These are phyloP conservation scores for Groenewaldozyma salmanticensis DNA, from an alignment of 805 yeast species.

Conservation along the genomic window DNA sequence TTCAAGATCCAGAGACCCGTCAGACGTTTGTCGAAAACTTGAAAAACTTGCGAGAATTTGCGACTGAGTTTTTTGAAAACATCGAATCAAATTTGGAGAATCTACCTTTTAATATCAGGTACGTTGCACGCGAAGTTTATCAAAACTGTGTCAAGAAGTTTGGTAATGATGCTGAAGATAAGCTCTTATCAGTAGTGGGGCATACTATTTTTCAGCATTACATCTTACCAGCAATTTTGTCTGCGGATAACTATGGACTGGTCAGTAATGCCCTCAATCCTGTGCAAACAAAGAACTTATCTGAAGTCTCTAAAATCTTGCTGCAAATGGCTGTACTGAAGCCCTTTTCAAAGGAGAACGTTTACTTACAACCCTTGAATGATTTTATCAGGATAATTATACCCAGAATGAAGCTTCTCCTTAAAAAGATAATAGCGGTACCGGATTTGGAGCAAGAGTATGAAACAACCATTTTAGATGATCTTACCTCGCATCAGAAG, in stretches of 20 bases:
- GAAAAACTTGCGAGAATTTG: conserved; percentile 60
- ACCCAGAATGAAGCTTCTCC: conserved; percentile 36
- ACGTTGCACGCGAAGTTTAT: conserved; percentile 39
- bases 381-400: conserved; percentile 51
- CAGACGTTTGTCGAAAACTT: conserved; percentile 61
- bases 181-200: conserved; percentile 58
- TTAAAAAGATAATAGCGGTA: conserved; percentile 42
- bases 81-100: conserved; percentile 35
- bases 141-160: conserved; percentile 9
- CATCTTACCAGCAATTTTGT: conserved; percentile 28
- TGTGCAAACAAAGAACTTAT: conserved; percentile 41
- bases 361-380: conserved; percentile 70
- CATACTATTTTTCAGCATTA: conserved; percentile 32
- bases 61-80: conserved; percentile 49
- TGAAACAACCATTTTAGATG: conserved; percentile 57
- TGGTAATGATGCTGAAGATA: conserved; percentile 34
- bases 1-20: conserved; percentile 69
- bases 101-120: conserved; percentile 50
- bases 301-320: conserved; percentile 47
- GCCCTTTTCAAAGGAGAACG: conserved; percentile 51
- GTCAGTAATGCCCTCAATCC: conserved; percentile 28
- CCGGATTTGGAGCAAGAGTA: conserved; percentile 51
- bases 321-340: conserved; percentile 59
- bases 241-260: conserved; percentile 43
- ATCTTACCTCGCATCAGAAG: conserved; percentile 44